Conservation (phyloP, 148 eudicot genomes). For the Polygonum maritimum region DNA sequence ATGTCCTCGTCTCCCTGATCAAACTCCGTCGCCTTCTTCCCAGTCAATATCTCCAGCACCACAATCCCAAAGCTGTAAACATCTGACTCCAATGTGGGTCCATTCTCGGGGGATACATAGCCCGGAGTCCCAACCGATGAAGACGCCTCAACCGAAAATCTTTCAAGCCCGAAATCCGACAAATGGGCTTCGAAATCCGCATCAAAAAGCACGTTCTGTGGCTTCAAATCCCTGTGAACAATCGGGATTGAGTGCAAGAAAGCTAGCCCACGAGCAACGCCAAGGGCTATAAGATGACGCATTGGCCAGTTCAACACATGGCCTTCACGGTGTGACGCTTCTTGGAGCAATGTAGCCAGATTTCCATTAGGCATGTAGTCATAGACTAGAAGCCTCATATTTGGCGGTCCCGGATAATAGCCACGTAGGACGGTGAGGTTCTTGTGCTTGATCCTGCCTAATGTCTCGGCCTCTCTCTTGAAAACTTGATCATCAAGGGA, state of each 20-base stretch:
- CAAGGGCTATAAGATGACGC: slow-evolving; percentile 67
- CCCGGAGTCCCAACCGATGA: slow-evolving; percentile 52
- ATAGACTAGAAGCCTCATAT: slow-evolving; percentile 40
- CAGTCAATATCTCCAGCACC: neutral
- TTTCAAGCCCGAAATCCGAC: slow-evolving; percentile 59
- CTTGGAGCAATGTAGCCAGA: slow-evolving; percentile 57
- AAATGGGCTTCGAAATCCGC: slow-evolving; percentile 84
- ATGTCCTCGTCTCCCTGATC: slow-evolving; percentile 56
- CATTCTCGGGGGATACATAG: slow-evolving; percentile 51
- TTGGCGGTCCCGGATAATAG: slow-evolving; percentile 56
- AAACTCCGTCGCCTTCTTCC: slow-evolving; percentile 27
- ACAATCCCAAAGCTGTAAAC: slow-evolving; percentile 7
- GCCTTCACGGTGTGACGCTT: slow-evolving; percentile 75
- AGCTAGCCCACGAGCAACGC: slow-evolving; percentile 62
- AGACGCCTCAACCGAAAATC: slow-evolving; percentile 23
- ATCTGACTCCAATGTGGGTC: neutral
- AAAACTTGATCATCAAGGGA: slow-evolving; percentile 31
- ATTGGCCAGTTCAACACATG: slow-evolving; percentile 82
- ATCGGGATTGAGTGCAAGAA: slow-evolving; percentile 39
- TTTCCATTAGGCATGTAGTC: slow-evolving; percentile 90
- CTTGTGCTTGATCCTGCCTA: slow-evolving; percentile 58
- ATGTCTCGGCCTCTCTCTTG: slow-evolving; percentile 55
- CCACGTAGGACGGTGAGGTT: slow-evolving; percentile 70
- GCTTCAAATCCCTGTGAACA: slow-evolving; percentile 59
- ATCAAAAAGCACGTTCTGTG: slow-evolving; percentile 59